A percentile compares a stretch with the other conserved stretches of the same genome.
phyloP scores from a whole-genome alignment of 768 basidiomycete genomes.

The Suillus weaverae region DNA sequence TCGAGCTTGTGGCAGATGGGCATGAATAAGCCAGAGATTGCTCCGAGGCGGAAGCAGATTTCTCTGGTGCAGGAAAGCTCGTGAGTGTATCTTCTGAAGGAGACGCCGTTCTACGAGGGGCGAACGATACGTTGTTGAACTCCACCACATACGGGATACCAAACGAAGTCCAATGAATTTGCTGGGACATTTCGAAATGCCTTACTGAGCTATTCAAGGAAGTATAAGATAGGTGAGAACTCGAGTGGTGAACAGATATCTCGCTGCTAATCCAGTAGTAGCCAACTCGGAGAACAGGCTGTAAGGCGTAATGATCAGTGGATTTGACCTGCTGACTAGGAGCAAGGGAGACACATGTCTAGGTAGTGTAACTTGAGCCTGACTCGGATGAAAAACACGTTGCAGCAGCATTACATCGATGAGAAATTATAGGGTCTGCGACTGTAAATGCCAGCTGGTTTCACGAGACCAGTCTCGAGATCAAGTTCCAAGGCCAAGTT shows the following conservation, averaged over 20 bases:
- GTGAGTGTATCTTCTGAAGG: not conserved
- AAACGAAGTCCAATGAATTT: constrained; percentile 31
- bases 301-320: not conserved
- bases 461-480: not conserved
- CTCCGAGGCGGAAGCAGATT: constrained; percentile 6
- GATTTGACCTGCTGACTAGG: not conserved
- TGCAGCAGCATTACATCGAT: constrained; percentile 4
- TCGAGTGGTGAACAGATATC: not conserved
- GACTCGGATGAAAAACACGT: constrained; percentile 2
- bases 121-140: constrained; percentile 29
- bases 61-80: not conserved
- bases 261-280: not conserved
- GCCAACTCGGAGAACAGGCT: not conserved
- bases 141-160: constrained; percentile 31
- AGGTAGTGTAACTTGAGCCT: not conserved
- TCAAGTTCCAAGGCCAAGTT: not conserved
- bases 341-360: constrained; percentile 2
- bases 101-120: not conserved
- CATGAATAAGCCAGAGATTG: constrained; percentile 8
- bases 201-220: not conserved
- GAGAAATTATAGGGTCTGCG: not conserved
- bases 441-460: not conserved
- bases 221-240: not conserved
- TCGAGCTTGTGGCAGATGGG: constrained; percentile 13
- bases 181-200: constrained; percentile 17